Percentiles rank a stretch among this genome's conserved stretches.
Evolutionary conservation across 768 basidiomycete genomes (phyloP).

Genomic region (Amanita fuliginea): DNA sequence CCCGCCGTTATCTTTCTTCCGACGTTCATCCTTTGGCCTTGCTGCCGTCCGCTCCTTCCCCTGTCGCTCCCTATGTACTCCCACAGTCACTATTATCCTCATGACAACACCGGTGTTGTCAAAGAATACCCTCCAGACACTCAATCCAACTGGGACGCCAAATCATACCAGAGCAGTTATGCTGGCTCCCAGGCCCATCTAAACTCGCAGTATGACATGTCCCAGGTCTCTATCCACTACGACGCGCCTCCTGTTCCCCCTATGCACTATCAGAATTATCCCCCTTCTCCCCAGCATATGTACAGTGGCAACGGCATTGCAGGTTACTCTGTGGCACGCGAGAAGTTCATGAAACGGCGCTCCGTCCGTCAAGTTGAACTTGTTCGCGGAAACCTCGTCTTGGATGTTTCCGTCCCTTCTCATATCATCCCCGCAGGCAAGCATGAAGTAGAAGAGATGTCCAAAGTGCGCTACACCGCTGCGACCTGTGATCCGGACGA

Average conservation of each 20-base stretch:
- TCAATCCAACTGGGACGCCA: slow-evolving; percentile 31
- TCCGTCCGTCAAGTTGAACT: slow-evolving; percentile 74
- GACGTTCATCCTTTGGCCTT: neutral
- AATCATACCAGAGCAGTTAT: slow-evolving; percentile 53
- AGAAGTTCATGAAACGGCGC: slow-evolving; percentile 75
- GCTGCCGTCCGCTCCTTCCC: slow-evolving; percentile 17
- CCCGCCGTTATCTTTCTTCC: neutral
- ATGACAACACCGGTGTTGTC: slow-evolving; percentile 19
- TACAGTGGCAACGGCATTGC: slow-evolving; percentile 33
- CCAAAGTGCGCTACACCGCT: slow-evolving; percentile 81
- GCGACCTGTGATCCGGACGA: slow-evolving; percentile 87
- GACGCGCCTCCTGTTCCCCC: slow-evolving; percentile 42
- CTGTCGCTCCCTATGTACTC: slow-evolving; percentile 33
- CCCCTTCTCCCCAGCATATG: slow-evolving; percentile 41
- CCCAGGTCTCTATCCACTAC: slow-evolving; percentile 26
- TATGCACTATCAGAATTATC: slow-evolving; percentile 50
- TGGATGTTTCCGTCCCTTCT: slow-evolving; percentile 73
- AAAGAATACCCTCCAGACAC: slow-evolving; percentile 30
- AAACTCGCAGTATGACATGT: slow-evolving; percentile 48
- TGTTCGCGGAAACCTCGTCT: slow-evolving; percentile 72
- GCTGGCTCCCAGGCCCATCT: slow-evolving; percentile 67
- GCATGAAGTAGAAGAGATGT: slow-evolving; percentile 57
- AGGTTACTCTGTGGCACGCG: slow-evolving; percentile 59
- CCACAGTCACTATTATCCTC: slow-evolving; percentile 37
- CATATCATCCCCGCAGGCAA: slow-evolving; percentile 66